These are phyloP conservation scores for Cucurbita maxima DNA, from an alignment of 306 rosid species.

Conservation along the genomic window DNA sequence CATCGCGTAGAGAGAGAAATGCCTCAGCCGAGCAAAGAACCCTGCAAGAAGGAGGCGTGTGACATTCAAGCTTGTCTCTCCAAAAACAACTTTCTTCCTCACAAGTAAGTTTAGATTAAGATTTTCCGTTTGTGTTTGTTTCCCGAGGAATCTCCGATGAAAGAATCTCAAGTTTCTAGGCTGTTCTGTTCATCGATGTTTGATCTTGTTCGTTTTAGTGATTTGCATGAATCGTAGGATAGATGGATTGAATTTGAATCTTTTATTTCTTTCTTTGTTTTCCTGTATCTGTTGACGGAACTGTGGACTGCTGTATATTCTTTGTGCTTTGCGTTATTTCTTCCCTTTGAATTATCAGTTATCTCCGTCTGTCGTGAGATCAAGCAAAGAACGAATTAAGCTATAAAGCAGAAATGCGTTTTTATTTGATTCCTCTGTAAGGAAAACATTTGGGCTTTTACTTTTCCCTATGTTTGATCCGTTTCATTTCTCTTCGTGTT, in stretches of 20 bases:
- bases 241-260: neutral
- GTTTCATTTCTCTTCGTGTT: neutral
- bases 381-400: neutral
- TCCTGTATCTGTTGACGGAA: neutral
- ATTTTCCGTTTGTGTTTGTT: neutral
- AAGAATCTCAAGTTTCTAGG: neutral
- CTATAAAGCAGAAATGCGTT: neutral
- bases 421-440: neutral
- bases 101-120: conserved; percentile 22
- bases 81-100: conserved; percentile 61
- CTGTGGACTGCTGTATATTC: neutral
- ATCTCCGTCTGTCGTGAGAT: neutral
- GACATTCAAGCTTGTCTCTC: conserved; percentile 87
- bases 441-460: neutral
- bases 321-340: neutral
- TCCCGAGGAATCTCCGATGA: neutral
- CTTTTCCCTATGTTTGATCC: neutral
- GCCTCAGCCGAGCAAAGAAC: conserved; percentile 56
- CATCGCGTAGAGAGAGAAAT: conserved; percentile 14
- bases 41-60: conserved; percentile 96
- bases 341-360: neutral
- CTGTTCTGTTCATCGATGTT: neutral
- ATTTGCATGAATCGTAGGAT: neutral
- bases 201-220: neutral
- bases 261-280: neutral